Evolutionary conservation across 1,284 basidiomycete species (phyloP).

Genomic region (Cutaneotrichosporon sp.): DNA sequence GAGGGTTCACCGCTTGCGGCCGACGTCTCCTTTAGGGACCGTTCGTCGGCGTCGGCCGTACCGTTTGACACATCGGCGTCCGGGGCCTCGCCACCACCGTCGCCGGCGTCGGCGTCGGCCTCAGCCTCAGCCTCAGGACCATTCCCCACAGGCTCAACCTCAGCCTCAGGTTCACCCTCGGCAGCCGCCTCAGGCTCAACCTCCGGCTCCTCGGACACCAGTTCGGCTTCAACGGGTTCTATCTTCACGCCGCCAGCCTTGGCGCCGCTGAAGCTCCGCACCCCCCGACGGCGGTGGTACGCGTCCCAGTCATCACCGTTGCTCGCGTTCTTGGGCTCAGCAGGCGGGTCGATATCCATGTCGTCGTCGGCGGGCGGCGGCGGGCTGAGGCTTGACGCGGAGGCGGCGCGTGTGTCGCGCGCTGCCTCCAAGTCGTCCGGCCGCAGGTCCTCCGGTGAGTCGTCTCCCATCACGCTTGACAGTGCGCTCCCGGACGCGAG

Average conservation of each 20-base stretch:
- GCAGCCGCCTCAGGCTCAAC: constrained; percentile 25
- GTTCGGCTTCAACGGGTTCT: constrained; percentile 47
- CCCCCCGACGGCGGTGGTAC: constrained; percentile 35
- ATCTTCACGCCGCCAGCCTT: constrained; percentile 23
- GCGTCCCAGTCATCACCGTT: constrained; percentile 34
- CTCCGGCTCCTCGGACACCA: constrained; percentile 14
- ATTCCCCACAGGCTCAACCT: constrained; percentile 1
- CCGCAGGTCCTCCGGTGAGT: constrained; percentile 16
- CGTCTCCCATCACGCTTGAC: constrained; percentile 26
- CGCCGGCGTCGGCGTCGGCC: constrained; percentile 19
- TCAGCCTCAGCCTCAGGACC: constrained; percentile 34
- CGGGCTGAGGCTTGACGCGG: constrained; percentile 35
- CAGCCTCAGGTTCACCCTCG: not conserved
- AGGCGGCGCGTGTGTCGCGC: constrained; percentile 23
- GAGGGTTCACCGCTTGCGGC: constrained; percentile 18
- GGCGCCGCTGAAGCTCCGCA: constrained; percentile 31
- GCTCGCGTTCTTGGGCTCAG: not conserved
- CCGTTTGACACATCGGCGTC: constrained; percentile 13
- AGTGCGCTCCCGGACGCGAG: constrained; percentile 27
- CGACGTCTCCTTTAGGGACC: constrained; percentile 8
- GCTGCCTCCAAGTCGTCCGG: constrained; percentile 10
- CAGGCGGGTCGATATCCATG: constrained; percentile 13
- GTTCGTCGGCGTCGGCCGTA: not conserved
- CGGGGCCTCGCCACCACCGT: constrained; percentile 10
- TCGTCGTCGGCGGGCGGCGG: constrained; percentile 41